Base-by-base conservation (phyloP, 2,329 filamentous ascomycete genomes). In the Cytospora leucostoma region DNA sequence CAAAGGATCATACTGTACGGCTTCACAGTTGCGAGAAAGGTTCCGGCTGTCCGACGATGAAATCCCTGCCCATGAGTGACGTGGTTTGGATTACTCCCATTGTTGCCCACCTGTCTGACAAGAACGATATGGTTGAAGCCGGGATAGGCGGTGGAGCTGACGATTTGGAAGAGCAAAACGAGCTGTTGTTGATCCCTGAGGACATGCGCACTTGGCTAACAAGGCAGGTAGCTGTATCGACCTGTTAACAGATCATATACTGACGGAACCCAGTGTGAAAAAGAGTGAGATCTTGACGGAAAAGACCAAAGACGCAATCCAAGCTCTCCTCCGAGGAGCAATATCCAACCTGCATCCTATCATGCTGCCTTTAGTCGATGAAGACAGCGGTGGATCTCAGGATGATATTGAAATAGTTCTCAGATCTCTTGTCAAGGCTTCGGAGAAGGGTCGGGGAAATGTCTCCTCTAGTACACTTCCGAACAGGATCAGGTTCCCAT, bases 11-110 rank as follows among this genome's bases (percentile, higher is more conserved):
- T 32, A 77, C 79, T 21, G 86, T 85, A 0, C 85, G 89, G 2
- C 80, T 98, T 7, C 94, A 98, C 74, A 96, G 92, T 70, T 97
- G 94, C 69, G 93, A 96, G 70, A 88, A 86, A 66, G 90, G 88
- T 0, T 85, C 83, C 64, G 80, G 82, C 27, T 92, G 89, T 68
- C 70, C 77, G 0, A 76, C 81, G 0, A 79, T 77, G 55, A 73
- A 71, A 68, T 80, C 72, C 7, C 72, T 76, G 1, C 79, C 83
- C 0, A 35, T n/a, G 8, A 47, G 32, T 0, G 27, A 38, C 13
- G 83, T 90, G 0, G 88, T 97, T 7, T 88, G 84, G 71, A 94
- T 97, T 59, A 86, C 85, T 7, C 93, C 93, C 0, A 88, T 97
- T 50, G 83, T 97, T 17, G 86, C 87, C 5, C 86, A 88, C 34